Evolutionary conservation across 2,329 filamentous ascomycete species (phyloP).

Genomic region (Grosmannia huntii): DNA sequence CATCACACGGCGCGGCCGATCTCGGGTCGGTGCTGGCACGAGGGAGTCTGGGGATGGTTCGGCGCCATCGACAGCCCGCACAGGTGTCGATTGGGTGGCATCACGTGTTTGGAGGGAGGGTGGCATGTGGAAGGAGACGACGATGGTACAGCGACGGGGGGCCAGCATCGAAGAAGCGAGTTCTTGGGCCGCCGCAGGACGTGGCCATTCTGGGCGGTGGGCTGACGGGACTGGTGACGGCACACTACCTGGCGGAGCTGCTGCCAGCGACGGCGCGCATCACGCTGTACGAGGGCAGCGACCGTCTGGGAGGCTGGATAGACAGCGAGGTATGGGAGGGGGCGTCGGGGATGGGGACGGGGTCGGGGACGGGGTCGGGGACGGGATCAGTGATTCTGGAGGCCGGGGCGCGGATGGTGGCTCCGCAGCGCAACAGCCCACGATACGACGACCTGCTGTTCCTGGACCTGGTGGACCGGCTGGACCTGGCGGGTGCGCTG

Average conservation of each 20-base stretch:
- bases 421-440: constrained; percentile 30
- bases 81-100: background rate
- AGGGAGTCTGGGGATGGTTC: background rate
- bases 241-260: constrained; percentile 61
- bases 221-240: constrained; percentile 67
- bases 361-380: constrained; percentile 16
- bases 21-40: background rate
- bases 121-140: background rate
- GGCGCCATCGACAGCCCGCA: background rate
- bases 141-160: background rate
- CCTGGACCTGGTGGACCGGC: constrained; percentile 48
- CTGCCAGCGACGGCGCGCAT: constrained; percentile 54
- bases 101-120: background rate
- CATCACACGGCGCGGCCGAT: background rate
- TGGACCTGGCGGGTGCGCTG: constrained; percentile 30
- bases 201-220: constrained; percentile 69
- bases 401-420: constrained; percentile 66
- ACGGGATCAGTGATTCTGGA: constrained; percentile 56
- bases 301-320: constrained; percentile 73
- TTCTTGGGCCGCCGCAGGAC: constrained; percentile 9
- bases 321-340: constrained; percentile 48
- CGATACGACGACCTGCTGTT: constrained; percentile 52
- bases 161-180: background rate
- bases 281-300: constrained; percentile 65
- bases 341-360: constrained; percentile 16